Evolutionary conservation across 805 yeast species (phyloP).

Genomic region (Suhomyces faveliae): DNA sequence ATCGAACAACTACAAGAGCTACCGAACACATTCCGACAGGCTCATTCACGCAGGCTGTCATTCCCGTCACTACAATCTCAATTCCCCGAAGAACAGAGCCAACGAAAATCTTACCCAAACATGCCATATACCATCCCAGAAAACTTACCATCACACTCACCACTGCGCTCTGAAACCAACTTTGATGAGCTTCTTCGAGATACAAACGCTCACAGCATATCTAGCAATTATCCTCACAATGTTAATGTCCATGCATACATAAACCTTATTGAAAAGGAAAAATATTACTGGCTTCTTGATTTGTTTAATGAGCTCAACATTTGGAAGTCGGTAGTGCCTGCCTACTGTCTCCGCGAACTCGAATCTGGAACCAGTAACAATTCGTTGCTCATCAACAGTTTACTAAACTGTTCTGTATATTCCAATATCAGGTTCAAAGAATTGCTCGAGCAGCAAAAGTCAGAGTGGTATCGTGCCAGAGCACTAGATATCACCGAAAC

Average conservation of each 20-base stretch:
- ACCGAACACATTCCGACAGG: neutral
- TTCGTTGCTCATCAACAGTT: constrained; percentile 28
- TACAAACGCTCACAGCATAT: neutral
- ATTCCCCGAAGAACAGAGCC: neutral
- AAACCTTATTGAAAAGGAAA: constrained; percentile 29
- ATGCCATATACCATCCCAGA: neutral
- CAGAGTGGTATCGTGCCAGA: constrained; percentile 21
- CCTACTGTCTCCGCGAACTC: constrained; percentile 24
- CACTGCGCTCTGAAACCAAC: neutral
- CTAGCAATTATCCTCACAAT: constrained; percentile 10
- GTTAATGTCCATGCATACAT: constrained; percentile 21
- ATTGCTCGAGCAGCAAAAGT: constrained; percentile 22
- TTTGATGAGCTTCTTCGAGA: neutral
- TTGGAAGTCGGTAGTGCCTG: constrained; percentile 39
- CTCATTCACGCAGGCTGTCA: neutral
- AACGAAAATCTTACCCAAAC: neutral
- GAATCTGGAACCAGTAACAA: constrained; percentile 11
- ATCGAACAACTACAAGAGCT: neutral
- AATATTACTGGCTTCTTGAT: constrained; percentile 40
- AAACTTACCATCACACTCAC: neutral
- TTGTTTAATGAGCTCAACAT: constrained; percentile 37
- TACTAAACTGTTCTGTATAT: constrained; percentile 28
- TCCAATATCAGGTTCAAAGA: constrained; percentile 8
- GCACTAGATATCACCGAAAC: constrained; percentile 4
- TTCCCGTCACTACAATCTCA: neutral